phyloP scores from a whole-genome alignment of 2,329 filamentous ascomycete species.

The Paramyrothecium roridum region DNA sequence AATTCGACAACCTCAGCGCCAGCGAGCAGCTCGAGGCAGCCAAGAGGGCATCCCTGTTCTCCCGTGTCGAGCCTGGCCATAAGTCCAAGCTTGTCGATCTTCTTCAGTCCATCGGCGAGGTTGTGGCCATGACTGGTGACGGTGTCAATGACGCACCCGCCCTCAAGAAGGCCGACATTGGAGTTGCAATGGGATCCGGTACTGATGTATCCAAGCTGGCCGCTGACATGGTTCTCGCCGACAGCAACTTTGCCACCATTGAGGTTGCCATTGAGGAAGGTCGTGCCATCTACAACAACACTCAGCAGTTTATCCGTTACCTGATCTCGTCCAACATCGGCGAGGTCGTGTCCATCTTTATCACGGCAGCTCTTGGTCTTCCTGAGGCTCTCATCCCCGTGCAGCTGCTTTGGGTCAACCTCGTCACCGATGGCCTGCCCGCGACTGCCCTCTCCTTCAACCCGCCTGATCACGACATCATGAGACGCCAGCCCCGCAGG shows the following conservation, averaged over 20 bases:
- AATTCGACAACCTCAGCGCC: slow-evolving; percentile 84
- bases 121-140: slow-evolving; percentile 98
- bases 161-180: slow-evolving; percentile 97
- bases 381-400: slow-evolving; percentile 96
- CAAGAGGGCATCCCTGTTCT: slow-evolving; percentile 86
- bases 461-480: slow-evolving; percentile 96
- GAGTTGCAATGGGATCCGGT: slow-evolving; percentile 96
- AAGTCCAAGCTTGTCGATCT: slow-evolving; percentile 98
- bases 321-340: slow-evolving; percentile 99
- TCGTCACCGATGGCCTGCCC: slow-evolving; percentile 94
- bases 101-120: slow-evolving; percentile 86
- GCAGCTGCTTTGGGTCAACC: slow-evolving; percentile 96
- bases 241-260: slow-evolving; percentile 99
- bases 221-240: slow-evolving; percentile 96
- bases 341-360: slow-evolving; percentile 97
- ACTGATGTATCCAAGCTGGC: slow-evolving; percentile 96
- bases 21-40: slow-evolving; percentile 80
- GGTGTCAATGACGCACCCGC: slow-evolving; percentile 98
- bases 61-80: slow-evolving; percentile 90
- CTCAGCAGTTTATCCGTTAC: slow-evolving; percentile 98
- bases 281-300: slow-evolving; percentile 99
- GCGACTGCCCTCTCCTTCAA: slow-evolving; percentile 97
- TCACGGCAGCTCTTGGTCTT: slow-evolving; percentile 95
- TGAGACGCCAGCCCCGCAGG: slow-evolving; percentile 88
- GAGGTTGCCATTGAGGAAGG: slow-evolving; percentile 95